Evolutionary conservation across 805 yeast species (phyloP).

Genomic region (Ogataea paraovalis): DNA sequence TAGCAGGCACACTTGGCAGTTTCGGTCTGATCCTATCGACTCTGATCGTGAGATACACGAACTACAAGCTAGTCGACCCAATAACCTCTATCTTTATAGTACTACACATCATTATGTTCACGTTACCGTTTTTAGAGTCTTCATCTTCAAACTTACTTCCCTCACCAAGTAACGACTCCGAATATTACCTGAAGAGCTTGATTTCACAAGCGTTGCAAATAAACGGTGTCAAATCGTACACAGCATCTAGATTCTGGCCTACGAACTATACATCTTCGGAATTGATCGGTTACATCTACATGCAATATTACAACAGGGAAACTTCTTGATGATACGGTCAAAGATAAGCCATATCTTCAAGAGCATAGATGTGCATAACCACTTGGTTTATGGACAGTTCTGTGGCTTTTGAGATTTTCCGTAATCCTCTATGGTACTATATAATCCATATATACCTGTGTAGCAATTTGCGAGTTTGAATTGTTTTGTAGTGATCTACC

Average conservation of each 20-base stretch:
- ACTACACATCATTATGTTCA: slow-evolving; percentile 68
- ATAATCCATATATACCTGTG: too few species aligned
- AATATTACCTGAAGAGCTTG: slow-evolving; percentile 56
- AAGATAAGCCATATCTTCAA: slow-evolving; percentile 27
- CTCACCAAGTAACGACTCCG: slow-evolving; percentile 50
- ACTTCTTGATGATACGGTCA: slow-evolving; percentile 22
- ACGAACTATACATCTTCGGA: slow-evolving; percentile 32
- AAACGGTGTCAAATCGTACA: slow-evolving; percentile 79
- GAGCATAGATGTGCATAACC: too few species aligned
- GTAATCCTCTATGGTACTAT: too few species aligned
- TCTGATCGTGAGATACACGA: slow-evolving; percentile 57
- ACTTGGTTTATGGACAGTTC: too few species aligned
- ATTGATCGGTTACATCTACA: slow-evolving; percentile 76
- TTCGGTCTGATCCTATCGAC: slow-evolving; percentile 96
- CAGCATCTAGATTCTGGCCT: slow-evolving; percentile 93
- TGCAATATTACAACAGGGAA: slow-evolving; percentile 54
- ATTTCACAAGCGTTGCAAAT: slow-evolving; percentile 64
- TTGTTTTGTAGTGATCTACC: too few species aligned
- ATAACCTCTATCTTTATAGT: slow-evolving; percentile 88
- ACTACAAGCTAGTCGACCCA: slow-evolving; percentile 85
- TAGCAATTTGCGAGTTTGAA: too few species aligned
- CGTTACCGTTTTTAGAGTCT: slow-evolving; percentile 78
- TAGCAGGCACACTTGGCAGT: slow-evolving; percentile 96
- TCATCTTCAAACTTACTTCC: slow-evolving; percentile 73
- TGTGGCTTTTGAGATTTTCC: too few species aligned